Percentiles rank a stretch among this genome's conserved stretches.
phyloP scores from a whole-genome alignment of 805 yeast genomes.

The Ogataea methanolica region DNA sequence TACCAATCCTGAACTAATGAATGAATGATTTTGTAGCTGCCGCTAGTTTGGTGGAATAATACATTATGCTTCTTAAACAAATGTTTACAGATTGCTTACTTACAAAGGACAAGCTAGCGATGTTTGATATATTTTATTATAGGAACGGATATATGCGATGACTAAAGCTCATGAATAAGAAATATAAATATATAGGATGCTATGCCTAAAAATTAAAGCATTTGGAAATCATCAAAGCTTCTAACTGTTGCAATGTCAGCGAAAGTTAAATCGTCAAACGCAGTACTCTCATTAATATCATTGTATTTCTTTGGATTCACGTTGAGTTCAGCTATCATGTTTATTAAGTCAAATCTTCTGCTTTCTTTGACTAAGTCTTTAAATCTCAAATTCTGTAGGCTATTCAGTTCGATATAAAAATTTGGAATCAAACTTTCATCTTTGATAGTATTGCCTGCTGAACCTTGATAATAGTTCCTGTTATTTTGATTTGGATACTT shows the following conservation, averaged over 20 bases:
- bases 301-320: conserved; percentile 1
- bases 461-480: background rate
- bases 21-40: too few species aligned
- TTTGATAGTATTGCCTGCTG: background rate
- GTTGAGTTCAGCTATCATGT: conserved; percentile 7
- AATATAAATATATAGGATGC: background rate
- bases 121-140: too few species aligned
- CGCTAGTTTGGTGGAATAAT: too few species aligned
- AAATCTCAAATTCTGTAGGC: conserved; percentile 1
- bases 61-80: too few species aligned
- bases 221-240: conserved; percentile 5
- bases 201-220: background rate
- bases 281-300: conserved; percentile 7
- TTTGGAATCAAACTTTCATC: background rate
- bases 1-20: too few species aligned
- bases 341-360: conserved; percentile 8
- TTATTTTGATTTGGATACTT: background rate
- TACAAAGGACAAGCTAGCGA: too few species aligned
- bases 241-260: conserved; percentile 16
- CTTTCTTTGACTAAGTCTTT: conserved; percentile 8
- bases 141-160: background rate
- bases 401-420: conserved; percentile 3
- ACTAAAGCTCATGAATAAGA: background rate
- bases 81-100: too few species aligned
- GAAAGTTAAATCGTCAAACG: conserved; percentile 17